Percentiles rank a stretch among this genome's conserved stretches.
phyloP scores from a whole-genome alignment of 108 stramenopile species.

The Cyclotella cryptica region DNA sequence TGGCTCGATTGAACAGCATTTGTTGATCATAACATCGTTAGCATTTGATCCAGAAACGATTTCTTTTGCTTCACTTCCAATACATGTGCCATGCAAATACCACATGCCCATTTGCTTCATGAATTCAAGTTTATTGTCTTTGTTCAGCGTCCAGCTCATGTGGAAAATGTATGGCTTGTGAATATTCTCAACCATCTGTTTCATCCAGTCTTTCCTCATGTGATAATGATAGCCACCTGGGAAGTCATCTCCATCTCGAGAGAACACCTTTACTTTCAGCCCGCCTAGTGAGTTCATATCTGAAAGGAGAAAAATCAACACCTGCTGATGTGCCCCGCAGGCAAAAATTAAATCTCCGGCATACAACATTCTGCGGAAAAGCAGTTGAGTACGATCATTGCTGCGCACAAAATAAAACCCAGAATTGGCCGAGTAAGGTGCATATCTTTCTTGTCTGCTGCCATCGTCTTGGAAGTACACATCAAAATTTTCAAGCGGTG shows the following conservation, averaged over 20 bases:
- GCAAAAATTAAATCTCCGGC: constrained; percentile 67
- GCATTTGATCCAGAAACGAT: constrained; percentile 23
- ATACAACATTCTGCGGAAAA: constrained; percentile 65
- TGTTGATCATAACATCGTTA: not conserved
- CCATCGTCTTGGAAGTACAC: constrained; percentile 88
- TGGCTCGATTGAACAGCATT: constrained; percentile 63
- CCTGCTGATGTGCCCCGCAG: constrained; percentile 73
- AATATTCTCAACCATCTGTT: constrained; percentile 34
- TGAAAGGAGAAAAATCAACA: constrained; percentile 59
- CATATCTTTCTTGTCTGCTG: constrained; percentile 48
- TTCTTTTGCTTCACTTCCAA: constrained; percentile 32
- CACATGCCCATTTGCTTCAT: constrained; percentile 83
- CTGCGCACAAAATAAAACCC: constrained; percentile 90
- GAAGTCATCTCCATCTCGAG: constrained; percentile 46
- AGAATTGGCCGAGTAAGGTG: constrained; percentile 78
- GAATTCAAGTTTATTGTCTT: constrained; percentile 78
- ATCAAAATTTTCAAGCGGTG: constrained; percentile 52
- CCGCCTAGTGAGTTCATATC: constrained; percentile 71
- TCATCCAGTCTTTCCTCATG: constrained; percentile 47
- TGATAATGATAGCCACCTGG: constrained; percentile 57
- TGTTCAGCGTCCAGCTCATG: constrained; percentile 87
- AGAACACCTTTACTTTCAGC: constrained; percentile 70
- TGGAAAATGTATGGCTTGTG: constrained; percentile 55
- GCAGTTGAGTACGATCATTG: constrained; percentile 59
- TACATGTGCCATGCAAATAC: constrained; percentile 65